Conservation (phyloP, 1,284 basidiomycete species). For the Sphagnurus paluster region DNA sequence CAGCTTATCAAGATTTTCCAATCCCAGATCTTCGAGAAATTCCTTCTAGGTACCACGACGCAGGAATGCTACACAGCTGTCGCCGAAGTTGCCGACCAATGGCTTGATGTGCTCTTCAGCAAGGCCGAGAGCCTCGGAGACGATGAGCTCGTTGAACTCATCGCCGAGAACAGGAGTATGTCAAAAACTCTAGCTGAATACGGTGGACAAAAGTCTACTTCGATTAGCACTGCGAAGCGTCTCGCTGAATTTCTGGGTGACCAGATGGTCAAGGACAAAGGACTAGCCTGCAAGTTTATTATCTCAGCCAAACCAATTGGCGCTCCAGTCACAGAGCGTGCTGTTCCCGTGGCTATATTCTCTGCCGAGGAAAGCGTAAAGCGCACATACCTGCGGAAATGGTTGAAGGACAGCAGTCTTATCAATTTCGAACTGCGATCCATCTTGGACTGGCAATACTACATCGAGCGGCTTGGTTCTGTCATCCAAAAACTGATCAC, state of each 20-base stretch:
- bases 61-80: slow-evolving; percentile 97
- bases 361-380: slow-evolving; percentile 93
- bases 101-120: slow-evolving; percentile 95
- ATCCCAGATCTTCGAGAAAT: slow-evolving; percentile 97
- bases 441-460: slow-evolving; percentile 98
- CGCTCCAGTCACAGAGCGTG: slow-evolving; percentile 95
- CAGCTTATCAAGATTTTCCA: slow-evolving; percentile 99
- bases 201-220: slow-evolving; percentile 95
- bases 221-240: slow-evolving; percentile 94
- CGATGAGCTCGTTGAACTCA: slow-evolving; percentile 95
- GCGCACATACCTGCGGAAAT: slow-evolving; percentile 89
- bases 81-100: slow-evolving; percentile 92
- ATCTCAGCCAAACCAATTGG: slow-evolving; percentile 94
- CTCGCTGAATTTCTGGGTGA: slow-evolving; percentile 97
- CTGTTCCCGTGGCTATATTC: slow-evolving; percentile 98
- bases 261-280: slow-evolving; percentile 99
- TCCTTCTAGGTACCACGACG: slow-evolving; percentile 89
- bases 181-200: slow-evolving; percentile 97
- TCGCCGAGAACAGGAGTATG: slow-evolving; percentile 99
- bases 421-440: slow-evolving; percentile 90
- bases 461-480: slow-evolving; percentile 96
- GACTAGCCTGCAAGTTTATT: slow-evolving; percentile 98
- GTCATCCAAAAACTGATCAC: slow-evolving; percentile 99
- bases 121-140: slow-evolving; percentile 85
- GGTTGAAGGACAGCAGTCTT: slow-evolving; percentile 93